Percentiles rank a stretch among this genome's conserved stretches.
Evolutionary conservation across 768 basidiomycete species (phyloP).

Genomic region (Cystofilobasidium ferigula): DNA sequence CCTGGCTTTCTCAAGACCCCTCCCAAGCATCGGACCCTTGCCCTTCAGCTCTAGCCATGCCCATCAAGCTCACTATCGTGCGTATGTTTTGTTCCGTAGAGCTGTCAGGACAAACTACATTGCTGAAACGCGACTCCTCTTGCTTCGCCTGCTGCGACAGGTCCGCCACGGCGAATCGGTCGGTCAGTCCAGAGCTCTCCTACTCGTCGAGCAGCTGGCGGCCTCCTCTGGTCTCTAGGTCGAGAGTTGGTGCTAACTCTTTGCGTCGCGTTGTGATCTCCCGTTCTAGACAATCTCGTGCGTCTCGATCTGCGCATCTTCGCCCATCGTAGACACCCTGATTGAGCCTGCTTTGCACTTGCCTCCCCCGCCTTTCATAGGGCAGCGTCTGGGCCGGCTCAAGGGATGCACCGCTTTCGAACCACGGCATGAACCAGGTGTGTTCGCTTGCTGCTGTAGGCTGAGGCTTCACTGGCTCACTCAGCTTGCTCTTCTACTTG

Average conservation of each 20-base stretch:
- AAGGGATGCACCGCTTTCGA: slow-evolving; percentile 60
- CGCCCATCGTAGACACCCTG: not conserved
- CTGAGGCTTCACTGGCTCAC: too few species aligned
- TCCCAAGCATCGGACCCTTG: too few species aligned
- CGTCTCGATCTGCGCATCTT: not conserved
- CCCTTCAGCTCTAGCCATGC: too few species aligned
- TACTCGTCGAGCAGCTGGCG: not conserved
- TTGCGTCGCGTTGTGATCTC: not conserved
- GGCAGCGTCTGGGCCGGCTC: slow-evolving; percentile 53
- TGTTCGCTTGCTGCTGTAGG: slow-evolving; percentile 27
- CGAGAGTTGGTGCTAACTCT: not conserved
- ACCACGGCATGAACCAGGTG: slow-evolving; percentile 52
- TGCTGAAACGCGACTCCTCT: not conserved
- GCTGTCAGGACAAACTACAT: not conserved
- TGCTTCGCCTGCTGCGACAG: not conserved
- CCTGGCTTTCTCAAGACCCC: too few species aligned
- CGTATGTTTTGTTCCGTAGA: not conserved
- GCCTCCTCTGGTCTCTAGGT: not conserved
- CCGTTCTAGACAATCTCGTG: not conserved
- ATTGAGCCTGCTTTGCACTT: not conserved
- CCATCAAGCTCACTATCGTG: slow-evolving; percentile 4
- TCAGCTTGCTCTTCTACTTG: slow-evolving; percentile 30
- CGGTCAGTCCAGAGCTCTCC: not conserved
- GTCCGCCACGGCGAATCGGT: not conserved
- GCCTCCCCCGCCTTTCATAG: not conserved